These are phyloP conservation scores for Amphicarpaea edgeworthii DNA, from an alignment of 306 rosid genomes.

Conservation along the genomic window DNA sequence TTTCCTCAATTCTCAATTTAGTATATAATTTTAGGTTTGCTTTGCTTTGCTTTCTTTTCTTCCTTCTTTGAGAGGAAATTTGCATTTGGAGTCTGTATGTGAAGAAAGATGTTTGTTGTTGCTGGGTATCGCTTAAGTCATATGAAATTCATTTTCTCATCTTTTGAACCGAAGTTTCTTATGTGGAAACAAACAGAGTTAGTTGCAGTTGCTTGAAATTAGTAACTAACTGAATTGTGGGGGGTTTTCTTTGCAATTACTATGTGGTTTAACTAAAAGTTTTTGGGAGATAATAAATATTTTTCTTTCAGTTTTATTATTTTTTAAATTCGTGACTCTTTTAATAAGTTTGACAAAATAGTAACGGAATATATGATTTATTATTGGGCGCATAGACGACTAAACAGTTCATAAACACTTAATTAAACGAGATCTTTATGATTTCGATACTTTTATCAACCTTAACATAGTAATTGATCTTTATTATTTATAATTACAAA, in stretches of 20 bases:
- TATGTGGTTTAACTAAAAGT: neutral
- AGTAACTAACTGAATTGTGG: no score
- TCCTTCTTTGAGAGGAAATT: neutral
- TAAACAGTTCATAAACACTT: no score
- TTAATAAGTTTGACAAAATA: no score
- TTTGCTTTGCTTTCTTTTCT: neutral
- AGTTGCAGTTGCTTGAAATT: neutral
- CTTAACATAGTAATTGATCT: neutral
- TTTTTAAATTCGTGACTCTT: no score
- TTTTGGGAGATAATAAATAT: neutral
- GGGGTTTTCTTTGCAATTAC: no score
- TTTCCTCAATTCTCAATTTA: neutral
- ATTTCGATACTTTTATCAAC: neutral
- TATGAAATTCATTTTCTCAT: neutral
- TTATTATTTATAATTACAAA: neutral
- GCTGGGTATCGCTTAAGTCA: no score
- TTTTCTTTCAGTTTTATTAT: neutral
- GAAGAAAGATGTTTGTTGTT: no score
- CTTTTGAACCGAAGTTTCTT: no score
- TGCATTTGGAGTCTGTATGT: no score
- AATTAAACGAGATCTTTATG: neutral
- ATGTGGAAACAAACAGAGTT: neutral
- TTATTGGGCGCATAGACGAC: no score
- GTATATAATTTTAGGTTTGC: neutral
- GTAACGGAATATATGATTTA: no score